These are phyloP conservation scores for Aspergillus diversus DNA, from an alignment of 495 filamentous ascomycete genomes.

Conservation along the genomic window DNA sequence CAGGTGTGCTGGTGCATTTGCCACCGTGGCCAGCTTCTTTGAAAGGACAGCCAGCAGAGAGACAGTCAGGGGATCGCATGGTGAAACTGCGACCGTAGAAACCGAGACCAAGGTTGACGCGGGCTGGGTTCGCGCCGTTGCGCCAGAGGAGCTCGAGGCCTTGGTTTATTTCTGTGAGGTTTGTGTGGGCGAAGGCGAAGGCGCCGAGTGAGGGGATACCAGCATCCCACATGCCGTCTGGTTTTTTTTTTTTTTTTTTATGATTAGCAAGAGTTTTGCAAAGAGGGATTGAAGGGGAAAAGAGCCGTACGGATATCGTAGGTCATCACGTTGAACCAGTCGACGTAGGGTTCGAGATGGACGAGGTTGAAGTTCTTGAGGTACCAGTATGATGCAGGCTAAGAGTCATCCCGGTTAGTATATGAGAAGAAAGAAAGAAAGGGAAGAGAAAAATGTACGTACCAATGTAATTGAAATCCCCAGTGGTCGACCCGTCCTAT, in stretches of 20 bases:
- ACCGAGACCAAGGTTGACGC: slow-evolving; percentile 47
- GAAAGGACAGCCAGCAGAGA: slow-evolving; percentile 34
- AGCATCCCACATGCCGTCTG: slow-evolving; percentile 33
- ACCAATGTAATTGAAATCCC: slow-evolving; percentile 40
- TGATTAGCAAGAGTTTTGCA: not conserved
- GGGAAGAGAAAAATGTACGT: not conserved
- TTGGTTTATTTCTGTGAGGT: slow-evolving; percentile 44
- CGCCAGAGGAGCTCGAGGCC: slow-evolving; percentile 45
- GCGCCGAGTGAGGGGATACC: slow-evolving; percentile 23
- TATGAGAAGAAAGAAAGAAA: not conserved
- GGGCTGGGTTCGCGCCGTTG: slow-evolving; percentile 33
- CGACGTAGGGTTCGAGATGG: slow-evolving; percentile 44
- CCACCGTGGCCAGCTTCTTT: slow-evolving; percentile 28
- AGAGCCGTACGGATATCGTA: slow-evolving; percentile 47
- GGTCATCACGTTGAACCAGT: slow-evolving; percentile 56
- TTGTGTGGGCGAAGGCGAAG: slow-evolving; percentile 36
- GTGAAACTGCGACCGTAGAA: slow-evolving; percentile 50
- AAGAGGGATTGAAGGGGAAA: not conserved
- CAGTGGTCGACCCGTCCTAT: slow-evolving; percentile 31
- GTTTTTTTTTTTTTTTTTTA: too few relatives aligned
- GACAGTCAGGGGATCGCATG: slow-evolving; percentile 37
- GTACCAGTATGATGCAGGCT: slow-evolving; percentile 46
- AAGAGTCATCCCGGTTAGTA: not conserved
- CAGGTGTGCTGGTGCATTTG: slow-evolving; percentile 35
- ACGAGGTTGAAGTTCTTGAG: slow-evolving; percentile 48